These are phyloP conservation scores for Monosporascus sp. DNA, from an alignment of 2,329 filamentous ascomycete genomes.

Conservation along the genomic window DNA sequence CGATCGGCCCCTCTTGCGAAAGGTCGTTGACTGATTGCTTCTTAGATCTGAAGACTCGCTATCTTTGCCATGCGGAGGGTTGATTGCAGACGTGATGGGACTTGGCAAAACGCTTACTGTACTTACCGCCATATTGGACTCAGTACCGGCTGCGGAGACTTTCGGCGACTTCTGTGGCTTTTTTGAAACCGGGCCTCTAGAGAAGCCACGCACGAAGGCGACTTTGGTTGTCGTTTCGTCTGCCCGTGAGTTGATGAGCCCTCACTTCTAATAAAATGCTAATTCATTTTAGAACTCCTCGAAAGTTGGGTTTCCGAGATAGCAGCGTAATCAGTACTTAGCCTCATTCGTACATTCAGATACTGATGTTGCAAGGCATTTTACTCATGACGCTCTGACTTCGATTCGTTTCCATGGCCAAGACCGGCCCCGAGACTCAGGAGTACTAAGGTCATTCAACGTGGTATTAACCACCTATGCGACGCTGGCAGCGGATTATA, in stretches of 20 bases:
- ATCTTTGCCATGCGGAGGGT: neutral
- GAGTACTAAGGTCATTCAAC: constrained; percentile 15
- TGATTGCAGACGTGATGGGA: constrained; percentile 7
- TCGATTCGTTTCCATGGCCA: constrained; percentile 14
- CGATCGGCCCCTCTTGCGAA: no score
- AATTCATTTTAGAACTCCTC: neutral
- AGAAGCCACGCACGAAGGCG: neutral
- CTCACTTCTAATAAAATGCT: neutral
- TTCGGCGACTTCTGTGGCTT: no score
- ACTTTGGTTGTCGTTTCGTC: constrained; percentile 7
- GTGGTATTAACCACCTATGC: constrained; percentile 26
- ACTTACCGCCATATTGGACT: constrained; percentile 4
- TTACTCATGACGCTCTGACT: neutral
- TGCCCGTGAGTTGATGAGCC: neutral
- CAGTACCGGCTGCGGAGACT: neutral
- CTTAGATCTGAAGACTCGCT: neutral
- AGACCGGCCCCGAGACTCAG: constrained; percentile 1
- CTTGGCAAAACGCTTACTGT: constrained; percentile 11
- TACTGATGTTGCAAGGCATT: neutral
- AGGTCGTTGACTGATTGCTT: neutral
- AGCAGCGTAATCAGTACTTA: neutral
- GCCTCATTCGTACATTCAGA: no score
- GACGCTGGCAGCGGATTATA: constrained; percentile 22
- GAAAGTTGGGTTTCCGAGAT: constrained; percentile 2
- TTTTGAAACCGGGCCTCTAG: neutral